Percentiles rank a stretch among this genome's conserved stretches.
Evolutionary conservation across 2,329 filamentous ascomycete species (phyloP).

Genomic region (Ceratocystiopsis minuta): DNA sequence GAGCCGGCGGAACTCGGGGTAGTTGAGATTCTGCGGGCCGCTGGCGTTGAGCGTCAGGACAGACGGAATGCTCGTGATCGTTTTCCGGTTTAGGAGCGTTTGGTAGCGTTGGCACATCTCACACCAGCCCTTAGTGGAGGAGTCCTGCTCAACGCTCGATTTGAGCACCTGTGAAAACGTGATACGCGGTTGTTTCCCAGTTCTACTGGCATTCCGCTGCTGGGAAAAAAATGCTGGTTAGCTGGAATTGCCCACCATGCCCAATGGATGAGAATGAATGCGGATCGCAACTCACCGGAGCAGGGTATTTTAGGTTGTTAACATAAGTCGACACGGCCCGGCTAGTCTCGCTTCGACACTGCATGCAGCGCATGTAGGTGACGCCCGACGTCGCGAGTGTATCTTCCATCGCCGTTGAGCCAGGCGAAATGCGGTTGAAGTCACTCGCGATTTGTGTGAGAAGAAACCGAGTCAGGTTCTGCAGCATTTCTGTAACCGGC

Average conservation of each 20-base stretch:
- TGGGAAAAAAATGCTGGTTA: background rate
- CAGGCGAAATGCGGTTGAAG: constrained; percentile 47
- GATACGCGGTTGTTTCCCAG: constrained; percentile 32
- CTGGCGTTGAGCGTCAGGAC: constrained; percentile 83
- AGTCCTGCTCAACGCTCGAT: constrained; percentile 75
- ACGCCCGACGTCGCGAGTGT: constrained; percentile 52
- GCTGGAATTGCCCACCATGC: background rate
- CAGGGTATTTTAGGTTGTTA: constrained; percentile 72
- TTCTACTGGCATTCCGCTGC: constrained; percentile 17
- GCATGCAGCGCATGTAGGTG: constrained; percentile 63
- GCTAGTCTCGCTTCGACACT: constrained; percentile 73
- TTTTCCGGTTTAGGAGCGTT: constrained; percentile 67
- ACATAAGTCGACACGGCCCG: constrained; percentile 63
- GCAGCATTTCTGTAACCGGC: constrained; percentile 64
- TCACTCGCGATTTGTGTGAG: constrained; percentile 66
- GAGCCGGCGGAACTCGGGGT: constrained; percentile 54
- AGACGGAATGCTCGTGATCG: constrained; percentile 61
- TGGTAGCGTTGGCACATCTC: constrained; percentile 81
- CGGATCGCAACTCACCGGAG: constrained; percentile 15
- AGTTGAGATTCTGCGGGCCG: constrained; percentile 29
- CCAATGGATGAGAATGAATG: background rate
- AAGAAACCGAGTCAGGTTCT: constrained; percentile 71
- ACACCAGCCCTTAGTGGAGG: constrained; percentile 84
- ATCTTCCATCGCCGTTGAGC: constrained; percentile 51
- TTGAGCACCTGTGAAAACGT: constrained; percentile 89